A percentile compares a stretch with the other conserved stretches of the same genome.
Evolutionary conservation across 495 filamentous ascomycete genomes (phyloP).

Genomic region (Tuber calosporum): DNA sequence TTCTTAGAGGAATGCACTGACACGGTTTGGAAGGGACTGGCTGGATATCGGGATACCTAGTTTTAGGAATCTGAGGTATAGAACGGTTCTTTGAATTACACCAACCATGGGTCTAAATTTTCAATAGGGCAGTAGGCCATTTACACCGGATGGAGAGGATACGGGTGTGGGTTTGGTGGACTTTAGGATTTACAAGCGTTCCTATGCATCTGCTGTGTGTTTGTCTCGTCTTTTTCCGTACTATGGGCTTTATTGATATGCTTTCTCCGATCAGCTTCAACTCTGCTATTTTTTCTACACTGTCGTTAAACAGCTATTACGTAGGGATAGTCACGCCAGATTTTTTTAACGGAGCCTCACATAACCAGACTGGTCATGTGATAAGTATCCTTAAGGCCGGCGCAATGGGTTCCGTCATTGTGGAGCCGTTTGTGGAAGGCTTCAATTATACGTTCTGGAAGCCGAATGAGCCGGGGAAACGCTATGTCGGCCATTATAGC

Average conservation of each 20-base stretch:
- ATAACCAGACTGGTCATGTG: background rate
- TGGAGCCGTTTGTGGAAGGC: constrained; percentile 1
- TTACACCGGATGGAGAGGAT: constrained; percentile 4
- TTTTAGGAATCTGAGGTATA: constrained; percentile 33
- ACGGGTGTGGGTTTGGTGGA: background rate
- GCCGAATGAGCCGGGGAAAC: background rate
- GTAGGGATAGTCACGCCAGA: background rate
- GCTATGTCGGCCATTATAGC: background rate
- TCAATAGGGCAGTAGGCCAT: background rate
- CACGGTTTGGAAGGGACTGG: constrained; percentile 11
- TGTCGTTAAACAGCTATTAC: constrained; percentile 12
- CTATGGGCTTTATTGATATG: background rate
- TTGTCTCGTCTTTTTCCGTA: background rate
- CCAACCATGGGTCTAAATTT: background rate
- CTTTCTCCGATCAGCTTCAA: constrained; percentile 27
- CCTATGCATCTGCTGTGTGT: background rate
- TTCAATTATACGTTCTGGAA: constrained; percentile 1
- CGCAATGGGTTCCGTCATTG: background rate
- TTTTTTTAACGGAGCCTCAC: background rate
- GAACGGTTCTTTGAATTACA: constrained; percentile 6
- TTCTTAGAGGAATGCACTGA: background rate
- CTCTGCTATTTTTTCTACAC: constrained; percentile 40
- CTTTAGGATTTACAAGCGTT: background rate
- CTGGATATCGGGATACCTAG: constrained; percentile 41
- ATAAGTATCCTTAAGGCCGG: background rate